Conservation (phyloP, 2,329 filamentous ascomycete species). For the Graphilbum sp. region DNA sequence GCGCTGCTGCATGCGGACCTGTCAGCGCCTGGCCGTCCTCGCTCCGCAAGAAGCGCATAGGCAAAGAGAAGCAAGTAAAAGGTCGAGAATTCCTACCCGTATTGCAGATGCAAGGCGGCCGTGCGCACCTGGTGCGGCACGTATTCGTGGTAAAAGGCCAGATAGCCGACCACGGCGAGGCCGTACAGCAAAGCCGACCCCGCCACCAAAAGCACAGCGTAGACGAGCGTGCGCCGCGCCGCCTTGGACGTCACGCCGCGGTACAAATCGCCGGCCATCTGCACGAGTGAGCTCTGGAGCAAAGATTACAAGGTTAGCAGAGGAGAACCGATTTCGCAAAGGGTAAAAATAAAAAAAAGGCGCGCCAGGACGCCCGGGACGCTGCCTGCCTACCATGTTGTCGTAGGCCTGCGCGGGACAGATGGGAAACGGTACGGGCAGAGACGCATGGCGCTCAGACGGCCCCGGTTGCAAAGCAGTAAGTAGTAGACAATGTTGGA, state of each 20-base stretch:
- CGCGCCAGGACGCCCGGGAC: too few species aligned
- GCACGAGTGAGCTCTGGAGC: not conserved
- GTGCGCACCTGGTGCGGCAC: slow-evolving; percentile 37
- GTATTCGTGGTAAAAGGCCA: slow-evolving; percentile 38
- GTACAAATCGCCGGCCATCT: slow-evolving; percentile 11
- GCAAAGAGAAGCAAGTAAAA: too few species aligned
- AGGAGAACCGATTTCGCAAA: not conserved
- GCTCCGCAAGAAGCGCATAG: too few species aligned
- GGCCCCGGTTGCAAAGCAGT: not conserved
- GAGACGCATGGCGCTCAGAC: not conserved
- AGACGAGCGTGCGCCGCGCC: slow-evolving; percentile 32
- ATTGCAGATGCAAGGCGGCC: slow-evolving; percentile 38
- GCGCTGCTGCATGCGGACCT: not conserved
- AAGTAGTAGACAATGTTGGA: too few species aligned
- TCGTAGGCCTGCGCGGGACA: too few species aligned
- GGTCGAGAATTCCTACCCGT: too few species aligned
- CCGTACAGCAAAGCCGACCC: slow-evolving; percentile 27
- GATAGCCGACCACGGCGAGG: slow-evolving; percentile 30
- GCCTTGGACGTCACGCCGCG: slow-evolving; percentile 30
- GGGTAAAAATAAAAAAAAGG: not conserved
- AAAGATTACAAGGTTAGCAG: too few species aligned
- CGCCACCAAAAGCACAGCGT: slow-evolving; percentile 26
- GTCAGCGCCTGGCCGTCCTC: too few species aligned
- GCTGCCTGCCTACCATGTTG: too few species aligned
- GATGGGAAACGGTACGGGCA: not conserved